Percentiles rank a stretch among this genome's conserved stretches.
phyloP scores from a whole-genome alignment of 208 protist genomes.

The Sergeia podlipaevii region DNA sequence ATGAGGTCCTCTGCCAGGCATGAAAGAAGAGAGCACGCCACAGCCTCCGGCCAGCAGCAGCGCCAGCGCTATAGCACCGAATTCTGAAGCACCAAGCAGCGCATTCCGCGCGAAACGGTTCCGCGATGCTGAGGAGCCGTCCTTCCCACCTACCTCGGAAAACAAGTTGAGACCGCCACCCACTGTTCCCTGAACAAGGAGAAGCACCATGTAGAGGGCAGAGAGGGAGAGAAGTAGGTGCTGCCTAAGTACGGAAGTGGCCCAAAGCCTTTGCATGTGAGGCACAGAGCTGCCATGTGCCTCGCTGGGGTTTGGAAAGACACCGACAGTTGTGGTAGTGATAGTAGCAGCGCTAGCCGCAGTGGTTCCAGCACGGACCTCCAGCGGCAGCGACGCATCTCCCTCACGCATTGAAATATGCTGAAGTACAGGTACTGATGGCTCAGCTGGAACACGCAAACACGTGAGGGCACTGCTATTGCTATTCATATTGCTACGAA shows the following conservation, averaged over 20 bases:
- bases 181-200: slow-evolving; percentile 29
- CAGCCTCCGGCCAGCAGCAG: neutral
- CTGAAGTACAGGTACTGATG: no score
- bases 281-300: no score
- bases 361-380: neutral
- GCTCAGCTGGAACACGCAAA: slow-evolving; percentile 1
- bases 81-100: slow-evolving; percentile 15
- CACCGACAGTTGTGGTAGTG: no score
- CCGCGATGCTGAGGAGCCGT: slow-evolving; percentile 18
- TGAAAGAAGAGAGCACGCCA: slow-evolving; percentile 1
- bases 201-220: slow-evolving; percentile 11
- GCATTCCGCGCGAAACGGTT: slow-evolving; percentile 29
- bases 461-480: neutral
- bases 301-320: no score
- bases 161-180: slow-evolving; percentile 24
- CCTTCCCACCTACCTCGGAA: slow-evolving; percentile 13
- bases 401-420: no score
- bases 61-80: slow-evolving; percentile 8
- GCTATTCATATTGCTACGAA: no score
- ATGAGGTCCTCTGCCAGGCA: neutral
- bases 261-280: slow-evolving; percentile 37
- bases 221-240: slow-evolving; percentile 30
- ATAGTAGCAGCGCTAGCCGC: slow-evolving; percentile 6
- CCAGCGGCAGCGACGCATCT: neutral
- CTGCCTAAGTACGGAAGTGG: slow-evolving; percentile 38